These are phyloP conservation scores for Lepidium sativum DNA, from an alignment of 345 rosid species.

Conservation along the genomic window DNA sequence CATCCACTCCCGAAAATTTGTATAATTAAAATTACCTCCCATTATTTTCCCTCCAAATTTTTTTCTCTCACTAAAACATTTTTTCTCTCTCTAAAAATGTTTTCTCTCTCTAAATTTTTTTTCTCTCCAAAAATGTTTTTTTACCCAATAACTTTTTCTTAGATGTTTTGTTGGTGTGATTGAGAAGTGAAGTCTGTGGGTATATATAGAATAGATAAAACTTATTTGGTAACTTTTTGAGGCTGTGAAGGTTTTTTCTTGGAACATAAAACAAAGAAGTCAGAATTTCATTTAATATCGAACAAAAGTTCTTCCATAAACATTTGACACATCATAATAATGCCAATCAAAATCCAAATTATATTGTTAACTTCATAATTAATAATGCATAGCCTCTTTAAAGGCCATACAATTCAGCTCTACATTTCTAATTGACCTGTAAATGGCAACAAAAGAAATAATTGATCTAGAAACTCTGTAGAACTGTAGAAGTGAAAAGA, in stretches of 20 bases:
- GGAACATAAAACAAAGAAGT: not conserved
- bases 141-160: no score
- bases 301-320: not conserved
- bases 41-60: no score
- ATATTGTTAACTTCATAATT: conserved; percentile 2
- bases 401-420: conserved; percentile 9
- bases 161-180: no score
- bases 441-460: conserved; percentile 5
- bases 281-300: not conserved
- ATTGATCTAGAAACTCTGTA: conserved; percentile 1
- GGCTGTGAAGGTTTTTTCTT: not conserved
- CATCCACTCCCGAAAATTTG: no score
- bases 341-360: not conserved
- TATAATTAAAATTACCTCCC: no score
- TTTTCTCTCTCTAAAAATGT: no score
- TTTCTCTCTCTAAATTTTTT: no score
- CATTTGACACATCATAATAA: not conserved
- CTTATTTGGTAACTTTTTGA: not conserved
- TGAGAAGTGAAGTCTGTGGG: no score
- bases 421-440: conserved; percentile 7
- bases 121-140: no score
- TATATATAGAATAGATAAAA: no score
- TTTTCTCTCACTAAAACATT: no score
- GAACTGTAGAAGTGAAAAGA: not conserved
- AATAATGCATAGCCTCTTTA: conserved; percentile 11